phyloP scores from a whole-genome alignment of 169 alveolate species.

The Theileria equi region DNA sequence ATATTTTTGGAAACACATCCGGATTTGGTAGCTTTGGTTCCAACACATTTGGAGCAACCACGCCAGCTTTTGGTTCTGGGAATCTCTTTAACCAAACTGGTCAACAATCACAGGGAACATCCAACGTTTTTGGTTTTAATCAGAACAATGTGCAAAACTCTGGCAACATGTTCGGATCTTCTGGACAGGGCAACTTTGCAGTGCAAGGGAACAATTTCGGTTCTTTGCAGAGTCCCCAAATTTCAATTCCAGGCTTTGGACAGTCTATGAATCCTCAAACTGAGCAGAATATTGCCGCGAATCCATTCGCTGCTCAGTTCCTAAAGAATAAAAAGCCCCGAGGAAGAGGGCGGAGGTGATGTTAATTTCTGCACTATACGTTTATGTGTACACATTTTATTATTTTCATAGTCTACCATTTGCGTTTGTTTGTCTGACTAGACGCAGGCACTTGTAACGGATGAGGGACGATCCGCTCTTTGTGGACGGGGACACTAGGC shows the following conservation, averaged over 20 bases:
- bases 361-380: neutral
- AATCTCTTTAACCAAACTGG: too few relatives aligned
- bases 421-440: too few relatives aligned
- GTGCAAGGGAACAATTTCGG: neutral
- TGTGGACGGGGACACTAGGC: too few relatives aligned
- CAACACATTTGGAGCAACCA: neutral
- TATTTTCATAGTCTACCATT: too few relatives aligned
- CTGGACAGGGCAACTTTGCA: too few relatives aligned
- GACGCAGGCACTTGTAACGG: too few relatives aligned
- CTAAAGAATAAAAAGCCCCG: conserved; percentile 8
- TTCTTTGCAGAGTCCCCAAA: neutral
- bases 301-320: conserved; percentile 24
- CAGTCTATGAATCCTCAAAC: neutral
- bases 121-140: neutral
- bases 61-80: neutral
- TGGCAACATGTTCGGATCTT: too few relatives aligned
- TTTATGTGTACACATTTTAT: too few relatives aligned
- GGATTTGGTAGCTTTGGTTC: neutral
- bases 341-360: conserved; percentile 25
- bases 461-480: too few relatives aligned
- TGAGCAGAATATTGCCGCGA: conserved; percentile 1
- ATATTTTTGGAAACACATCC: neutral
- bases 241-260: conserved; percentile 27
- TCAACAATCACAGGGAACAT: neutral
- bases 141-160: neutral